Base-by-base conservation (phyloP, 352 stramenopile genomes). In the Globisporangium nodosum region DNA sequence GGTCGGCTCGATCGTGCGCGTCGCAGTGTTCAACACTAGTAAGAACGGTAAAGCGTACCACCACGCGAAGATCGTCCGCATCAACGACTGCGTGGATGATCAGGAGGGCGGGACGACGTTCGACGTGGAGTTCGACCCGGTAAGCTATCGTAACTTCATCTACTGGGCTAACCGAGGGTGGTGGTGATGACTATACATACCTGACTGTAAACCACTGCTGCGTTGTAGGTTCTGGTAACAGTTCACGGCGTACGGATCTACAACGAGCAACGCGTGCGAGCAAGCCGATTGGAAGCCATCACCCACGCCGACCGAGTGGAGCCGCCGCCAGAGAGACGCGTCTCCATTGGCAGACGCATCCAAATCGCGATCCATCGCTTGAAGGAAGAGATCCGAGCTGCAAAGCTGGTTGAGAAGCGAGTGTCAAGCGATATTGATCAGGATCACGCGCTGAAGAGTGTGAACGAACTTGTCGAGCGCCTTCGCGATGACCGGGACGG, bases 121-220 rank as follows among this genome's bases (percentile, higher is more conserved):
- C 20, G 78, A 85, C 37, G 52, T 88, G 7, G 65, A 78, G 31
- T 88, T 85, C 46, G 43, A 53, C 1, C 68, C 68, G 51, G 71
- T 79, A 63, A 35, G 52, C 20, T 57, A 5, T 55, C 49, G 13
- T 12, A 5, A 21, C 45, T n/a, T 49, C 30, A 13, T 27, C 49
- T n/a, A 2, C 9, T 39, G 12, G 6, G 52, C n/a, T 37, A 15
- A 39, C 5, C 24, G 5, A 2, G 12, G 11, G 6, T n/a, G 35
- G 16, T 37, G 11, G 11, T 18, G 31, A 24, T 5, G 33, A 15
- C 15, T 45, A 6, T 20, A 12, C 7, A 3, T 1, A 31, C 8
- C 16, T 55, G 33, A 33, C 50, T 46, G 11, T 3, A 3, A n/a
- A 15, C 4, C 0, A 2, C 33, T 39, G 15, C 13, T 50, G 7